Evolutionary conservation across 2,329 filamentous ascomycete genomes (phyloP).

Genomic region (Monilinia polystroma): DNA sequence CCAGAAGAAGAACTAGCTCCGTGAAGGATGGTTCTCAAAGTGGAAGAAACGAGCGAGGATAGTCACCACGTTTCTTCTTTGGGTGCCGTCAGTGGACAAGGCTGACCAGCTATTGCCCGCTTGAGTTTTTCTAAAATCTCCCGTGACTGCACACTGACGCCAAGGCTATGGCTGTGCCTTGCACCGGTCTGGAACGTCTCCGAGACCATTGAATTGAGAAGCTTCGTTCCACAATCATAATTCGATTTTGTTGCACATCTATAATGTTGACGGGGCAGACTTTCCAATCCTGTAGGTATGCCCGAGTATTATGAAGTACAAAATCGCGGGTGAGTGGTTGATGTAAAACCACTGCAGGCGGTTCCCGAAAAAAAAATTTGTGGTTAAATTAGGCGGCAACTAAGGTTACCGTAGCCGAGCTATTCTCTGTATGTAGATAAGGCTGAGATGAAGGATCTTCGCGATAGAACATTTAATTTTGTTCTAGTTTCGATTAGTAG

Average conservation of each 20-base stretch:
- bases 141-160: no score
- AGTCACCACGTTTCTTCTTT: background rate
- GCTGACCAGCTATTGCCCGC: background rate
- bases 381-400: no score
- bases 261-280: background rate
- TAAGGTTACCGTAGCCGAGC: background rate
- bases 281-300: background rate
- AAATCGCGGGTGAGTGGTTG: background rate
- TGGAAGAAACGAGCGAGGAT: conserved; percentile 4
- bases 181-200: background rate
- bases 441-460: background rate
- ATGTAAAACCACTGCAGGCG: background rate
- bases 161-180: background rate
- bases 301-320: background rate
- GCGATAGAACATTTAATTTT: background rate
- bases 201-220: background rate
- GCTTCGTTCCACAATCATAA: background rate
- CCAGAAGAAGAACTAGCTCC: background rate
- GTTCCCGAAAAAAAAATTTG: no score
- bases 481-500: background rate
- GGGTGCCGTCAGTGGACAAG: background rate
- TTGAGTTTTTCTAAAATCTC: background rate
- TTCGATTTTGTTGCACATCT: background rate
- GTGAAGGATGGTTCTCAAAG: background rate
- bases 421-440: background rate